phyloP scores from a whole-genome alignment of 1,139 yeast genomes.

The Tardiomyces depauwii region DNA sequence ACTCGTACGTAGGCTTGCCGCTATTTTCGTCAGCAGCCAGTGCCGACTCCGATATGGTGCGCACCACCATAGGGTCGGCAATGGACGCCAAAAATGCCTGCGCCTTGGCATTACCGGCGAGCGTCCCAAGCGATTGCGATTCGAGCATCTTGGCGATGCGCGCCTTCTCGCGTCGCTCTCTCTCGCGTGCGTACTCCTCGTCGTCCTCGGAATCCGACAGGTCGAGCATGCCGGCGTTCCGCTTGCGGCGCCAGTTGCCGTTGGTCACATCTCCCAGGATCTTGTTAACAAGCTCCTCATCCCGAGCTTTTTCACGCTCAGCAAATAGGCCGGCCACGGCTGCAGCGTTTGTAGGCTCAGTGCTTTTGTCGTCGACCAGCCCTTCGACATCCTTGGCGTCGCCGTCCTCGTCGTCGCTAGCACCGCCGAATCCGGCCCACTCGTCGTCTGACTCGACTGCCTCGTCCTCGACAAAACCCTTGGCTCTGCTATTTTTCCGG shows the following conservation, averaged over 20 bases:
- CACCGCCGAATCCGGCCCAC: slow-evolving; percentile 86
- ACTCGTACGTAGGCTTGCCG: neutral
- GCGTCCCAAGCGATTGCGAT: neutral
- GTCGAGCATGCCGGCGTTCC: neutral
- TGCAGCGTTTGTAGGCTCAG: slow-evolving; percentile 46
- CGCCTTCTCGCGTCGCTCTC: neutral
- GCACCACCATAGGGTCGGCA: neutral
- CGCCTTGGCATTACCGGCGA: neutral
- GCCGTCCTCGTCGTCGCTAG: slow-evolving; percentile 49
- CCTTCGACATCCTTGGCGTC: slow-evolving; percentile 63
- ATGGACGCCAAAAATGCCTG: neutral
- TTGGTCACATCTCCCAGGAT: slow-evolving; percentile 58
- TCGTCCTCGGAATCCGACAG: neutral
- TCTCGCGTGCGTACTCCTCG: neutral
- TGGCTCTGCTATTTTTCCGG: slow-evolving; percentile 16
- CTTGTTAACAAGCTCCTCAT: slow-evolving; percentile 59
- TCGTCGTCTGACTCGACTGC: slow-evolving; percentile 97
- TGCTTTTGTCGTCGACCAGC: slow-evolving; percentile 67
- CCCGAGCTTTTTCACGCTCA: slow-evolving; percentile 58
- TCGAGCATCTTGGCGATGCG: neutral
- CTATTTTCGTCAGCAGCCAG: neutral
- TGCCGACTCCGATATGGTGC: neutral
- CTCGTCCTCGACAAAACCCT: slow-evolving; percentile 61
- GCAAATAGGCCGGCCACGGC: slow-evolving; percentile 52
- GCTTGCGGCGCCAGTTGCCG: neutral